These are phyloP conservation scores for Austroboletus sp. DNA, from an alignment of 1,284 basidiomycete genomes.

Conservation along the genomic window DNA sequence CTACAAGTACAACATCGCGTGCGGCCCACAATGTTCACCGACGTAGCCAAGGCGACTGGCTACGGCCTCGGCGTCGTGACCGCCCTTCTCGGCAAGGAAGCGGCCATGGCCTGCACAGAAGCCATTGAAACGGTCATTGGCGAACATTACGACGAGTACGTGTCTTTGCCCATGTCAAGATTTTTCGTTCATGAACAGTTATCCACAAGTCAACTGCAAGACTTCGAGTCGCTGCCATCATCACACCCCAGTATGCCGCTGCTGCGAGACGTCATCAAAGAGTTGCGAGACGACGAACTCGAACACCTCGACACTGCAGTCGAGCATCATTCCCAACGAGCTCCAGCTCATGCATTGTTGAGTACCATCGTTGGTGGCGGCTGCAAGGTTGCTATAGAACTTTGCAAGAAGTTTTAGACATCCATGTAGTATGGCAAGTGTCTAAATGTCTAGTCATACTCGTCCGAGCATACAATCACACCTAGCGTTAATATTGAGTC, in stretches of 20 bases:
- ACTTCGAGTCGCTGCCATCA: constrained; percentile 53
- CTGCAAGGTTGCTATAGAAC: constrained; percentile 83
- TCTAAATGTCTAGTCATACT: constrained; percentile 1
- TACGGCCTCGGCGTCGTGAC: constrained; percentile 81
- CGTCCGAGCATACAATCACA: constrained; percentile 1
- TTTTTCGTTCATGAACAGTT: constrained; percentile 5
- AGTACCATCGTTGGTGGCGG: constrained; percentile 81
- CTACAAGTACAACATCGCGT: constrained; percentile 78
- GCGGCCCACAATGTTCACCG: constrained; percentile 77
- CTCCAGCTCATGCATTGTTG: constrained; percentile 86
- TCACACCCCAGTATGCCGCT: constrained; percentile 77
- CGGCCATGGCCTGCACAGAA: constrained; percentile 97
- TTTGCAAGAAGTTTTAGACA: constrained; percentile 72
- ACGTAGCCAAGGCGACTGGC: constrained; percentile 80
- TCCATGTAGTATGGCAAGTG: neutral
- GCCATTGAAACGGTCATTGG: constrained; percentile 97
- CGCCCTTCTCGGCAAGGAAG: constrained; percentile 84
- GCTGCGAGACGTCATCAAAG: constrained; percentile 68
- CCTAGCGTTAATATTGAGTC: constrained; percentile 15
- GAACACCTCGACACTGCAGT: constrained; percentile 92
- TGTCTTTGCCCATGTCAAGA: constrained; percentile 16
- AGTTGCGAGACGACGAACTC: constrained; percentile 92
- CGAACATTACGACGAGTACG: constrained; percentile 96
- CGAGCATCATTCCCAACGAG: constrained; percentile 82
- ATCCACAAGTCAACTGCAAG: constrained; percentile 61